Conservation (phyloP, 208 protist species). For the Endotrypanum monterogeii region DNA sequence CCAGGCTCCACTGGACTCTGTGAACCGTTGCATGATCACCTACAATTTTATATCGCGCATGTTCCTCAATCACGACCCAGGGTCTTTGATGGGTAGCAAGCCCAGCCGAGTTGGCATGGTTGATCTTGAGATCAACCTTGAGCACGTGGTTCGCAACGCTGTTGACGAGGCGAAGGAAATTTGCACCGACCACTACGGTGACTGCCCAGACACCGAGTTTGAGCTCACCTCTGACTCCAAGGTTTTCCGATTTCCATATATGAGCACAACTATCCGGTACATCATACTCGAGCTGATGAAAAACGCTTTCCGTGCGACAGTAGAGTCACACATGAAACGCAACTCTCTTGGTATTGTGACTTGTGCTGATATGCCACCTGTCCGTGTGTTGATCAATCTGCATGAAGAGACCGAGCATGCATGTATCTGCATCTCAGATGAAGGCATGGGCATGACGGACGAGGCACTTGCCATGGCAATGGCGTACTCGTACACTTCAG, state of each 20-base stretch:
- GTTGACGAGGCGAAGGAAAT: constrained; percentile 89
- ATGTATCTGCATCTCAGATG: constrained; percentile 86
- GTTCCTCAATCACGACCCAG: constrained; percentile 59
- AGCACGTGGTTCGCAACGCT: constrained; percentile 79
- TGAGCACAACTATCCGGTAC: constrained; percentile 94
- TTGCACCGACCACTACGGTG: constrained; percentile 90
- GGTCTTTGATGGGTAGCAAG: constrained; percentile 8
- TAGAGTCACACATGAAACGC: constrained; percentile 83
- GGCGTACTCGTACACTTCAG: constrained; percentile 94
- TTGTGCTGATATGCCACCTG: constrained; percentile 80
- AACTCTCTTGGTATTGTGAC: constrained; percentile 70
- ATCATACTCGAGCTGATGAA: constrained; percentile 95
- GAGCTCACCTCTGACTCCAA: constrained; percentile 63
- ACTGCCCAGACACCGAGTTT: constrained; percentile 89
- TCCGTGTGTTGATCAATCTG: constrained; percentile 75
- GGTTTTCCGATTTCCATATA: constrained; percentile 86
- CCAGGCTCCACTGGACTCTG: constrained; percentile 66
- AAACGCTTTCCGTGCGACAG: constrained; percentile 93
- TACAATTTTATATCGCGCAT: constrained; percentile 90
- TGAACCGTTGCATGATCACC: constrained; percentile 71
- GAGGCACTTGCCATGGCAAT: constrained; percentile 79
- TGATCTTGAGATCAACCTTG: constrained; percentile 84
- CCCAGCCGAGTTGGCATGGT: constrained; percentile 80
- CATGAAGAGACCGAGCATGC: constrained; percentile 73
- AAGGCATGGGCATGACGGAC: constrained; percentile 84